Evolutionary conservation across 2,329 filamentous ascomycete genomes (phyloP).

Genomic region (Colletotrichum brevisporum): DNA sequence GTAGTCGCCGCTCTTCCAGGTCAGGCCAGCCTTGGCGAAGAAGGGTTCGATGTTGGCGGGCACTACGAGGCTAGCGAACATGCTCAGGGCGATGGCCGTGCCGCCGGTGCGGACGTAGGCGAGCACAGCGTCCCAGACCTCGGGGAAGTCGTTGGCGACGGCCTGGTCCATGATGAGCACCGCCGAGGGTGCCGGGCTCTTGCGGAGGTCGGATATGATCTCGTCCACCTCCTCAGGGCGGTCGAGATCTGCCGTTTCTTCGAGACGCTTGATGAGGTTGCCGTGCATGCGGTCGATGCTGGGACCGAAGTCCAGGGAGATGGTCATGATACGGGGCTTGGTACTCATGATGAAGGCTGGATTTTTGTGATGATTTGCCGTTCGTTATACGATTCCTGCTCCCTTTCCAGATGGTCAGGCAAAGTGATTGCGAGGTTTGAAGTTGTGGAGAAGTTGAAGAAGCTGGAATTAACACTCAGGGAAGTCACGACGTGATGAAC

Average conservation of each 20-base stretch:
- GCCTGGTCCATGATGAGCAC: not conserved
- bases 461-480: not conserved
- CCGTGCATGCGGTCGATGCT: not conserved
- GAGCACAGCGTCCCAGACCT: conserved; percentile 7
- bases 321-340: not conserved
- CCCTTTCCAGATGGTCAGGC: no score
- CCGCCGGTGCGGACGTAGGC: not conserved
- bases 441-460: not conserved
- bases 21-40: not conserved
- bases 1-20: not conserved
- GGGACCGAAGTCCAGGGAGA: not conserved
- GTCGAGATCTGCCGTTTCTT: conserved; percentile 24
- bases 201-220: not conserved
- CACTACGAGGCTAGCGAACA: not conserved
- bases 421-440: not conserved
- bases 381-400: no score
- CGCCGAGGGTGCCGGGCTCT: not conserved
- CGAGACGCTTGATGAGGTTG: not conserved
- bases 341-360: not conserved
- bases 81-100: not conserved
- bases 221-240: not conserved
- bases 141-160: not conserved
- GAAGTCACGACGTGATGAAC: not conserved
- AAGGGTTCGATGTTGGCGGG: not conserved
- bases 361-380: not conserved